These are phyloP conservation scores for Emmonsiellopsis sp. DNA, from an alignment of 2,329 filamentous ascomycete species.

Conservation along the genomic window DNA sequence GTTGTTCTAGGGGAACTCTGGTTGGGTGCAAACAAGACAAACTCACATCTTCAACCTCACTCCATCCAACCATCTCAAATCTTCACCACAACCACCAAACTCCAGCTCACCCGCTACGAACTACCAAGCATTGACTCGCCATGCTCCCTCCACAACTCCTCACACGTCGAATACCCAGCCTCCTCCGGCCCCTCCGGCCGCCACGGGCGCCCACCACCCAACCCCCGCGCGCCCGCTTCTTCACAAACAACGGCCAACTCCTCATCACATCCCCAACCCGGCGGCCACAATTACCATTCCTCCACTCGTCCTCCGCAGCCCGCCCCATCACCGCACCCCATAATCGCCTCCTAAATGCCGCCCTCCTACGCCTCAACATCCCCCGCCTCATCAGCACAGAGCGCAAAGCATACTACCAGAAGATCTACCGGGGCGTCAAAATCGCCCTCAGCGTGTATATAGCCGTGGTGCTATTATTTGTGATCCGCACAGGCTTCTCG, in stretches of 20 bases:
- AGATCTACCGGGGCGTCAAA: constrained; percentile 61
- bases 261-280: constrained; percentile 40
- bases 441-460: constrained; percentile 64
- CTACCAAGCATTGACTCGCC: constrained; percentile 4
- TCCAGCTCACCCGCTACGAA: constrained; percentile 26
- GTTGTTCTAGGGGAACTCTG: too few species aligned
- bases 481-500: constrained; percentile 56
- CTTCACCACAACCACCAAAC: constrained; percentile 55
- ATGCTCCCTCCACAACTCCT: constrained; percentile 27
- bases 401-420: constrained; percentile 46
- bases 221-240: constrained; percentile 35
- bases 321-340: constrained; percentile 45
- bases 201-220: constrained; percentile 16
- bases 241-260: constrained; percentile 49
- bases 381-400: constrained; percentile 47
- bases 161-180: constrained; percentile 30
- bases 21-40: constrained; percentile 15
- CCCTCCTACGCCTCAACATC: constrained; percentile 25
- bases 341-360: constrained; percentile 11
- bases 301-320: constrained; percentile 44
- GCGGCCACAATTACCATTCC: constrained; percentile 57
- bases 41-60: constrained; percentile 1
- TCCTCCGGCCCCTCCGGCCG: constrained; percentile 27
- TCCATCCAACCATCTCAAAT: constrained; percentile 20
- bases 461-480: constrained; percentile 48